These are phyloP conservation scores for Metschnikowia noctiluminum DNA, from an alignment of 805 yeast genomes.

Conservation along the genomic window DNA sequence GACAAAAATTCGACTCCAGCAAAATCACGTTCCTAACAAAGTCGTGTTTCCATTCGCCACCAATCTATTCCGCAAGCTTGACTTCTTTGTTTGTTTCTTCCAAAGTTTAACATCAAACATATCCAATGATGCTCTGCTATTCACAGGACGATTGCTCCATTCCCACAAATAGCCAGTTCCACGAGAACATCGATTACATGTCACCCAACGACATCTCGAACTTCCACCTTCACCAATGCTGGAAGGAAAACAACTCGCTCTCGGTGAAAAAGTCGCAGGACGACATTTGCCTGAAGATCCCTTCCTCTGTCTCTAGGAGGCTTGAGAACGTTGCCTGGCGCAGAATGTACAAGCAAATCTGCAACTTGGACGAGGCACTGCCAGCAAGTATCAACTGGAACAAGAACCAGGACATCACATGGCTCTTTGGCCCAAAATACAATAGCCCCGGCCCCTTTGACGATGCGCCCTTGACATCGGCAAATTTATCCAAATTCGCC, in stretches of 20 bases:
- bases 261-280: conserved; percentile 18
- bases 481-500: conserved; percentile 5
- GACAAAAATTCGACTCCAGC: no score
- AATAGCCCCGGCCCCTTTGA: neutral
- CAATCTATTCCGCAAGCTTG: neutral
- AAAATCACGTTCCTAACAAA: neutral
- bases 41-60: neutral
- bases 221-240: conserved; percentile 22
- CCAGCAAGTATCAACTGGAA: conserved; percentile 52
- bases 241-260: conserved; percentile 22
- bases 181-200: conserved; percentile 34
- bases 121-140: conserved; percentile 2
- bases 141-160: conserved; percentile 15
- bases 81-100: neutral
- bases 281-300: conserved; percentile 19
- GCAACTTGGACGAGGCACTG: conserved; percentile 27
- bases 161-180: conserved; percentile 5
- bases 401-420: conserved; percentile 52
- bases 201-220: conserved; percentile 13
- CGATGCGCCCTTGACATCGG: conserved; percentile 6
- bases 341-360: conserved; percentile 31
- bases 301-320: conserved; percentile 24
- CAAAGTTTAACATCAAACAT: neutral
- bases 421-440: conserved; percentile 51
- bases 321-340: conserved; percentile 41